Evolutionary conservation across 116 monocot genomes (phyloP).

Genomic region (Trichopus zeylanicus): DNA sequence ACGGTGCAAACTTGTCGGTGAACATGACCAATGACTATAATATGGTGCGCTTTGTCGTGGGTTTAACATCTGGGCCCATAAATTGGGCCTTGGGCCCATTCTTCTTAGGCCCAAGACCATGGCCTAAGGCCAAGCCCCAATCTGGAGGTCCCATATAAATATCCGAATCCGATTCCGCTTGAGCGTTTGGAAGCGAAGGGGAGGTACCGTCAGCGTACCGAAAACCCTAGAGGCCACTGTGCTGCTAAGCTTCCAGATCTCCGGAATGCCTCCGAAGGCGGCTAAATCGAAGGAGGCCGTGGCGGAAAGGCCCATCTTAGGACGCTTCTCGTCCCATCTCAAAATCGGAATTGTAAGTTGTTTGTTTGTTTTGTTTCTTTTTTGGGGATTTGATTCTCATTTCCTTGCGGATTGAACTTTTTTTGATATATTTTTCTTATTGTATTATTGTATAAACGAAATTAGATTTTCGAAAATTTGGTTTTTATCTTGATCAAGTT

Average conservation of each 20-base stretch:
- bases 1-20: no score
- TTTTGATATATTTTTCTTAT: neutral
- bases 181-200: neutral
- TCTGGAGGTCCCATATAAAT: no score
- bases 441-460: no score
- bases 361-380: neutral
- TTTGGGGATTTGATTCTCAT: neutral
- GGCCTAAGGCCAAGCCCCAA: no score
- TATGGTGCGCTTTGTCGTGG: no score
- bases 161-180: neutral
- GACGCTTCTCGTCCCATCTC: constrained; percentile 96
- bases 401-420: neutral
- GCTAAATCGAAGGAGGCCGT: constrained; percentile 72
- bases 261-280: constrained; percentile 71
- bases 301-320: constrained; percentile 72
- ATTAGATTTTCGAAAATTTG: no score
- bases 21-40: no score
- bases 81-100: no score
- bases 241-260: neutral
- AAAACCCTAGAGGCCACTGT: neutral
- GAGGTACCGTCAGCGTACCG: neutral
- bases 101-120: no score
- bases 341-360: constrained; percentile 97
- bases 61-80: no score
- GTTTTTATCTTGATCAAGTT: no score